Base-by-base conservation (phyloP, 176 grass and related monocot species). In the Oryza meridionalis region DNA sequence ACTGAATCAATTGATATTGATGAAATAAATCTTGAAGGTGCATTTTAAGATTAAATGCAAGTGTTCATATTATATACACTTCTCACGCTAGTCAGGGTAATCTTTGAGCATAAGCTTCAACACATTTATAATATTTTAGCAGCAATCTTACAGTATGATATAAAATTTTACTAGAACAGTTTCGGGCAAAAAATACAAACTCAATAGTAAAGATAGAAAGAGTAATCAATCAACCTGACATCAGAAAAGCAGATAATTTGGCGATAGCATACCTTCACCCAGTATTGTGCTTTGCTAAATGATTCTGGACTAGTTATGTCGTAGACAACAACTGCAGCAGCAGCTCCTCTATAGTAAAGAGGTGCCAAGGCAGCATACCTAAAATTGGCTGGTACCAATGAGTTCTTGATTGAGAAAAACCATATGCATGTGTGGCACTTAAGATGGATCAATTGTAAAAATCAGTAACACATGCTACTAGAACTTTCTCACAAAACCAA, bases 311-410 rank as follows among this genome's bases (percentile, higher is more conserved):
- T 98, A 67, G 93, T 98, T 92, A 98, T 98, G 77, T 95, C 96
- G 50, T 98, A 98, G 15, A 95, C 96, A 81, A 98, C 87, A 80
- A 95, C 77, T 72, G 96, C 93, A 75, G 89, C 96, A 82, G 91
- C 89, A 81, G 93, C 96, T 81, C 93, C 93, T 92, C 96, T 92
- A 81, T 98, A 95, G 80, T 98, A 95, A 85, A 98, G 91, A 72
- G 96, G 96, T 53, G 96, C 96, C 77, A 98, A 88, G 53, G 96
- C 93, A 63, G 96, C 96, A 88, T 98, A 95, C 86, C 96, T 98
- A 72, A 72, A 84, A 90, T 90, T 63, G 6, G 68, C 9, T 4
- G 0, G 46, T 35, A 49, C 66, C 17, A 62, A 62, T 67, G 5
- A 47, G 65, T 73, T 26, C 11, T 73, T 67, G 37, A 78, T 58